Percentiles rank a stretch among this genome's conserved stretches.
These are phyloP conservation scores for Chloropicon primus DNA, from an alignment of 139 green algal genomes.

Conservation along the genomic window DNA sequence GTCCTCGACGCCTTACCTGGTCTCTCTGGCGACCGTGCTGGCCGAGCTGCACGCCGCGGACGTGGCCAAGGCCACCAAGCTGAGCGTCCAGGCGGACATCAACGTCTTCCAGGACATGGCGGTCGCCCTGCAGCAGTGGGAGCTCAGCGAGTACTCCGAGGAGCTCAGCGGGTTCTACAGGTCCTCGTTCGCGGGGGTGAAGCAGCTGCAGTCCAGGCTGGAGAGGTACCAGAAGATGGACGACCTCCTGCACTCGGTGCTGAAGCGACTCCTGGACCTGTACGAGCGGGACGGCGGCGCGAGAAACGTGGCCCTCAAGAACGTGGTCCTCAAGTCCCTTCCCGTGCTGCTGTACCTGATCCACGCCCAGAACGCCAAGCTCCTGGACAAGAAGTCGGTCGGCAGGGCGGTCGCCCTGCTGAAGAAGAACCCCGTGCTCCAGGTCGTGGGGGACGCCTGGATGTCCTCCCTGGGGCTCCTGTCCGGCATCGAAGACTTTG, in stretches of 20 bases:
- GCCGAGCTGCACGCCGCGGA: background rate
- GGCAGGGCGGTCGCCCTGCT: background rate
- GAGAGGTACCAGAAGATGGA: background rate
- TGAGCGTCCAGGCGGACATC: background rate
- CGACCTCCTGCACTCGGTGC: background rate
- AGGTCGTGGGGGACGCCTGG: background rate
- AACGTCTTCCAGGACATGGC: background rate
- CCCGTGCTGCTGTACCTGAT: background rate
- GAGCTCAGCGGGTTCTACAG: background rate
- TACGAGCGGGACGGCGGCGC: background rate
- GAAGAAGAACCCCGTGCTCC: background rate
- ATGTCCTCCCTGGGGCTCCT: background rate
- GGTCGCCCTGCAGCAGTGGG: background rate
- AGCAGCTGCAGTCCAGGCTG: background rate
- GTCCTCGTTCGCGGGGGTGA: background rate
- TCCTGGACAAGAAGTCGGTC: background rate
- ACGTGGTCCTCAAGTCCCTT: background rate
- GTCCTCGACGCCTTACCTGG: background rate
- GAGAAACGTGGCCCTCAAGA: background rate
- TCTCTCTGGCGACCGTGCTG: background rate
- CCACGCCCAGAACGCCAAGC: background rate
- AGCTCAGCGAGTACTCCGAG: background rate
- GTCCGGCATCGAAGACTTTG: background rate
- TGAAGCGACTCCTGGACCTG: background rate
- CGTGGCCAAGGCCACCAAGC: background rate